phyloP scores from a whole-genome alignment of 2,329 filamentous ascomycete genomes.

The Diaporthe ampelina region DNA sequence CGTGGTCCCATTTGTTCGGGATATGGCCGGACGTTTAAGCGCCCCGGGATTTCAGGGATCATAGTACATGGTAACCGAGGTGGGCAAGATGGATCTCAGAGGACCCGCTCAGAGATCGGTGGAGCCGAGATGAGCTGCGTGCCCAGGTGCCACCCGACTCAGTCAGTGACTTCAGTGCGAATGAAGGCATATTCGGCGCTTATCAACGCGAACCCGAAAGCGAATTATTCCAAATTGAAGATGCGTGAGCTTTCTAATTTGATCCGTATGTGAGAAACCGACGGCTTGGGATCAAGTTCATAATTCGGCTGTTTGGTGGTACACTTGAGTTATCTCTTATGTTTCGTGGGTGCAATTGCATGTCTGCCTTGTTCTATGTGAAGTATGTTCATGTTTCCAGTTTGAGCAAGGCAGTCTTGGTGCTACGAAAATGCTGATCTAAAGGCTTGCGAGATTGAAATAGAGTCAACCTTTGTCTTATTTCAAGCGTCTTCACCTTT shows the following conservation, averaged over 20 bases:
- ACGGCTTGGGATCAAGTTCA: background rate
- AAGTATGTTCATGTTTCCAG: too few relatives aligned
- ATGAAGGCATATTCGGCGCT: background rate
- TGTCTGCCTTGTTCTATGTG: too few relatives aligned
- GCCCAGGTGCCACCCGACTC: background rate
- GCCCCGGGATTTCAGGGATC: slow-evolving; percentile 9
- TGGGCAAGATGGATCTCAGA: background rate
- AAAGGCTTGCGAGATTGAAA: too few relatives aligned
- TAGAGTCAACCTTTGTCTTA: too few relatives aligned
- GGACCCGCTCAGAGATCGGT: slow-evolving; percentile 6
- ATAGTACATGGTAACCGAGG: background rate
- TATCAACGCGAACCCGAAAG: background rate
- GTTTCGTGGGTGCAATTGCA: too few relatives aligned
- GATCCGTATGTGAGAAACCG: background rate
- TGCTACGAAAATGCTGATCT: too few relatives aligned
- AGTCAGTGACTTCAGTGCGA: background rate
- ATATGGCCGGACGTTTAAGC: background rate
- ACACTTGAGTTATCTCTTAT: too few relatives aligned
- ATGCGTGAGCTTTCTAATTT: background rate
- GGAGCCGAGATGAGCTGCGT: background rate
- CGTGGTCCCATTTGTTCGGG: background rate
- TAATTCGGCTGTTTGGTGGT: too few relatives aligned
- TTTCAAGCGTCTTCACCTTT: too few relatives aligned
- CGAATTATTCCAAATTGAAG: background rate
- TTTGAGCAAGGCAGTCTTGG: too few relatives aligned